A percentile compares a stretch with the other conserved stretches of the same genome.
phyloP scores from a whole-genome alignment of 78 protist genomes.

The Acrasis kona region DNA sequence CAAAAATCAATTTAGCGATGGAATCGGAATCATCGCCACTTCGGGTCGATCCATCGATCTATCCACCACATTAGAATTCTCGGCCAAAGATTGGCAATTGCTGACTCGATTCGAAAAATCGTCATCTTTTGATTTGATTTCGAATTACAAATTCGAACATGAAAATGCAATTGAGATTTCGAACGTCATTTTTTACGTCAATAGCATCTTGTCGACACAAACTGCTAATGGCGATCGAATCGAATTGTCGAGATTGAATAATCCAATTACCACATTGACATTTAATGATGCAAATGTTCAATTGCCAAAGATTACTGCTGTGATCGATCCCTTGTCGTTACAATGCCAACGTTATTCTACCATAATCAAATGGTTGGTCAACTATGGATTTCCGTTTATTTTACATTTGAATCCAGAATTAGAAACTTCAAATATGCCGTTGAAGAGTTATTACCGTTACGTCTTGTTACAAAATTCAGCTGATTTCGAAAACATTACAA shows the following conservation, averaged over 20 bases:
- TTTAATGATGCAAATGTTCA: neutral
- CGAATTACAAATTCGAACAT: too few species aligned
- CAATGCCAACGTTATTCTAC: conserved; percentile 5
- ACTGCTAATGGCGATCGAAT: neutral
- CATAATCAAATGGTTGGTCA: neutral
- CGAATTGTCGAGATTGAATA: neutral
- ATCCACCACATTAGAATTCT: neutral
- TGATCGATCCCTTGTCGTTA: conserved; percentile 8
- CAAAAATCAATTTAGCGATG: neutral
- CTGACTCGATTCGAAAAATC: too few species aligned
- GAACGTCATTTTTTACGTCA: neutral
- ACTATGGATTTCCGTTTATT: neutral
- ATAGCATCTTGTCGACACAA: neutral
- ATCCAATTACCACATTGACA: neutral
- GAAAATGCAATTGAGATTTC: neutral
- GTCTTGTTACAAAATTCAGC: neutral
- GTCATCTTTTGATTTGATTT: too few species aligned
- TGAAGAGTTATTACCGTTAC: conserved; percentile 16
- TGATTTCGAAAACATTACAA: conserved; percentile 3
- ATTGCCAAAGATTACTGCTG: neutral
- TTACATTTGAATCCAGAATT: conserved; percentile 17
- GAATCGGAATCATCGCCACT: too few species aligned
- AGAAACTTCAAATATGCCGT: conserved; percentile 6
- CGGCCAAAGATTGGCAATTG: neutral
- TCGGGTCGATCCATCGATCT: too few species aligned